phyloP scores from a whole-genome alignment of 441 rosid genomes.

The Metrosideros polymorpha region DNA sequence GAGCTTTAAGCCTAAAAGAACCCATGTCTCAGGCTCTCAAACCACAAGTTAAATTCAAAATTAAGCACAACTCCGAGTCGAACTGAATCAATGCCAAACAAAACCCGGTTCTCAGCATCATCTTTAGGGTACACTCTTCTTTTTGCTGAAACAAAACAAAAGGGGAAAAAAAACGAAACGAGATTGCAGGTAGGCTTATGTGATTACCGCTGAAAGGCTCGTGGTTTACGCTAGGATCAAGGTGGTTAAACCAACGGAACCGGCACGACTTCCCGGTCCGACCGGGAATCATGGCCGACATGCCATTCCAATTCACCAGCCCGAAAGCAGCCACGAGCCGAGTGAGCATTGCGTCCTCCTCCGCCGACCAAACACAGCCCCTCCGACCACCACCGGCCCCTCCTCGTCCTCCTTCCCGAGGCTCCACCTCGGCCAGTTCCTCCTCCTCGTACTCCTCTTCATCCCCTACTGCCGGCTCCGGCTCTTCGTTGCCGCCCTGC shows the following conservation, averaged over 20 bases:
- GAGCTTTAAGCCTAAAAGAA: neutral
- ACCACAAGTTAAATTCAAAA: neutral
- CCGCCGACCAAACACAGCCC: neutral
- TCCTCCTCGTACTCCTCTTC: neutral
- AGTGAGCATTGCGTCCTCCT: neutral
- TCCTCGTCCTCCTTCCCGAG: neutral
- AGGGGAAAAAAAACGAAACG: neutral
- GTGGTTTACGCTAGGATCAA: neutral
- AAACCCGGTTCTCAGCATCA: neutral
- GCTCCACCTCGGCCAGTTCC: neutral
- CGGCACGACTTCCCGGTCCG: conserved; percentile 6
- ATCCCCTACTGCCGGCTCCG: neutral
- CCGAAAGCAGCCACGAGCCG: neutral
- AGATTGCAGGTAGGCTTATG: neutral
- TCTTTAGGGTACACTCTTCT: neutral
- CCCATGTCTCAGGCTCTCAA: neutral
- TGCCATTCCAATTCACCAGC: neutral
- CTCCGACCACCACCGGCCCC: neutral
- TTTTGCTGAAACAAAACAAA: neutral
- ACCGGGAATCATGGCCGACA: neutral
- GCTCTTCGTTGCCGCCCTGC: neutral
- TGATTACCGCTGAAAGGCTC: neutral
- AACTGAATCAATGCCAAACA: neutral
- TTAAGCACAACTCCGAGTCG: neutral
- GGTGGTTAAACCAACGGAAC: conserved; percentile 5